Percentiles rank a stretch among this genome's conserved stretches.
Evolutionary conservation across 495 filamentous ascomycete species (phyloP).

Genomic region (Talaromyces liani): DNA sequence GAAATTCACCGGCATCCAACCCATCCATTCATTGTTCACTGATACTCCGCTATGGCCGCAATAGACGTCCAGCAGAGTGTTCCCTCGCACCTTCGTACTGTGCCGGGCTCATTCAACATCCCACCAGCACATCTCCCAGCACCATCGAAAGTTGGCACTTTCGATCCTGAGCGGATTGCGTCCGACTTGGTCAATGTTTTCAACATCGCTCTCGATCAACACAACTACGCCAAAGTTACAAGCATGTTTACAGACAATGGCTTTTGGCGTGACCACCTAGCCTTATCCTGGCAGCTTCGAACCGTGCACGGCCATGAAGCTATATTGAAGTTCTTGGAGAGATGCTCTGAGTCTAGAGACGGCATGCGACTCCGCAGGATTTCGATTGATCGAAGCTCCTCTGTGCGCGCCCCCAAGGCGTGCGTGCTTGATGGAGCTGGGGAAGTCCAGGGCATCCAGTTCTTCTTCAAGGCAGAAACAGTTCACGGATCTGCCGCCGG

Average conservation of each 20-base stretch:
- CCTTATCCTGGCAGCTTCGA: conserved; percentile 34
- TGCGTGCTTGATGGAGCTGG: conserved; percentile 41
- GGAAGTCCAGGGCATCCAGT: conserved; percentile 43
- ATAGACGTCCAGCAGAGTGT: neutral
- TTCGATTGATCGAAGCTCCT: conserved; percentile 40
- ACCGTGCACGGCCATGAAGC: conserved; percentile 48
- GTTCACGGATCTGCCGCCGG: conserved; percentile 47
- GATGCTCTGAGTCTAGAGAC: conserved; percentile 10
- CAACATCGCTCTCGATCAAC: conserved; percentile 36
- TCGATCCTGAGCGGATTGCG: conserved; percentile 42
- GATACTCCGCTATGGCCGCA: neutral
- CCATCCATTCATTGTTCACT: neutral
- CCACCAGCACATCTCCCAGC: conserved; percentile 21
- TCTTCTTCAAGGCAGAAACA: conserved; percentile 41
- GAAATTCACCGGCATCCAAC: neutral
- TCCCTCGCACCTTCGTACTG: conserved; percentile 46
- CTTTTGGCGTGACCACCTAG: conserved; percentile 38
- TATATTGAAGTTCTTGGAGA: conserved; percentile 40
- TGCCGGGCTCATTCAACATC: conserved; percentile 52
- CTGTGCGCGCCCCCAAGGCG: conserved; percentile 34
- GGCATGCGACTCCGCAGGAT: conserved; percentile 9
- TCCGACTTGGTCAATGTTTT: conserved; percentile 33
- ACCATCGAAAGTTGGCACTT: conserved; percentile 16
- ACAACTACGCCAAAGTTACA: conserved; percentile 22
- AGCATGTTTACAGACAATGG: conserved; percentile 39